These are phyloP conservation scores for Heimioporus sp. DNA, from an alignment of 768 basidiomycete genomes.

Conservation along the genomic window DNA sequence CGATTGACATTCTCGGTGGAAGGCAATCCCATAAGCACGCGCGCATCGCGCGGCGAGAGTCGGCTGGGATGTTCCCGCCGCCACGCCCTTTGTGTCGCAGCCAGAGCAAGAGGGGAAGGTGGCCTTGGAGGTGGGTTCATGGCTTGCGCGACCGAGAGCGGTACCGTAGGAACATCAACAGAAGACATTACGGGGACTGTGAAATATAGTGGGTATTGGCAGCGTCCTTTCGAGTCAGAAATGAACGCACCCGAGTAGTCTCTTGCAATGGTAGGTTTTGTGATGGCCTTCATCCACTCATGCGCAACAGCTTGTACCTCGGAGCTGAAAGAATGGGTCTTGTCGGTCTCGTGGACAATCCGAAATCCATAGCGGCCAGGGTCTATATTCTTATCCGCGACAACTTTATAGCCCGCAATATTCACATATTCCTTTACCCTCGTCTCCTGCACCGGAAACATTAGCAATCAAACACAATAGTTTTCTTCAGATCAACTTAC, in stretches of 20 bases:
- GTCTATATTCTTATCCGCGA: constrained; percentile 88
- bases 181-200: constrained; percentile 93
- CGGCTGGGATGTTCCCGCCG: constrained; percentile 84
- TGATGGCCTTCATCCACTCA: constrained; percentile 99
- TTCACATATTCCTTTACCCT: constrained; percentile 97
- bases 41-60: constrained; percentile 76
- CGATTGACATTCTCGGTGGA: constrained; percentile 23
- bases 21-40: constrained; percentile 66
- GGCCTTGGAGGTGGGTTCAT: constrained; percentile 96
- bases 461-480: background rate
- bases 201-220: background rate
- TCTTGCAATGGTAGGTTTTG: constrained; percentile 96
- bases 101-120: constrained; percentile 85
- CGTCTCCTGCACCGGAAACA: constrained; percentile 58
- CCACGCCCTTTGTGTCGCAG: constrained; percentile 83
- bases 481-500: constrained; percentile 3
- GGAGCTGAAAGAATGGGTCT: constrained; percentile 88
- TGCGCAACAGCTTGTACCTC: constrained; percentile 81
- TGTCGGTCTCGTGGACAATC: constrained; percentile 85
- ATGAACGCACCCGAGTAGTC: constrained; percentile 82
- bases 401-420: constrained; percentile 86
- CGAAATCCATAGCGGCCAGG: constrained; percentile 95
- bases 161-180: constrained; percentile 95
- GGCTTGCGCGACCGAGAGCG: constrained; percentile 89
- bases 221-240: background rate